Base-by-base conservation (phyloP, 306 rosid species). In the Quercus aquifolioides region DNA sequence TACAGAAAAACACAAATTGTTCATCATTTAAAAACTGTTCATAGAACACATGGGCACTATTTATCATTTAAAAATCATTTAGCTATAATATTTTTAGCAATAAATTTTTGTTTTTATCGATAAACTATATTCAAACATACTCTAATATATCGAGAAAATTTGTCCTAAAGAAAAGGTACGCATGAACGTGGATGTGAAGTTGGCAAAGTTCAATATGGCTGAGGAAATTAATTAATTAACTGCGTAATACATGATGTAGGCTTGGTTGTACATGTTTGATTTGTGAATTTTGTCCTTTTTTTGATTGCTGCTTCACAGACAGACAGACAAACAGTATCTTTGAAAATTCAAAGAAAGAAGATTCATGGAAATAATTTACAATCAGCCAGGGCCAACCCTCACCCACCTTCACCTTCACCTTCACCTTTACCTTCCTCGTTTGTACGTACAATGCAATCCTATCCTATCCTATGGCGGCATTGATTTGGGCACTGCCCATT, bases 301-400 rank as follows among this genome's bases (percentile, higher is more conserved):
- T 30, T 30, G 21, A 9, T 20, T 21, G 31, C 26, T 30, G 17
- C 7, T 30, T 3, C 25, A 33, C 41, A 71, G 82, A 7, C 46
- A 38, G 46, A 38, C 46, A 7, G 46, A 38, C 35, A 31, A 1
- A 31, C 11, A 38, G 46, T 7, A 38, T 38, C 46, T 38, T 38
- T 80, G 51, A 67, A 79, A 84, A 84, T 68, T 77, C 71, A 77
- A 84, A 76, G 3, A 0, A 17, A 13, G 68, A 18, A 79, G 69
- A 25, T 72, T 84, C 78, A 1, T 43, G 65, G 80, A 18, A 83
- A 3, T 7, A 58, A 13, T n/a, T 59, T 59, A 23, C 6, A 14
- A 4, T 23, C 51, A 9, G n/a, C 35, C 69, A 4, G 7, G 8
- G 4, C 25, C 71, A 3, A 60, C 33, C 31, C 15, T 0, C 64